Base-by-base conservation (phyloP, 306 rosid species). In the Acacia confusa region DNA sequence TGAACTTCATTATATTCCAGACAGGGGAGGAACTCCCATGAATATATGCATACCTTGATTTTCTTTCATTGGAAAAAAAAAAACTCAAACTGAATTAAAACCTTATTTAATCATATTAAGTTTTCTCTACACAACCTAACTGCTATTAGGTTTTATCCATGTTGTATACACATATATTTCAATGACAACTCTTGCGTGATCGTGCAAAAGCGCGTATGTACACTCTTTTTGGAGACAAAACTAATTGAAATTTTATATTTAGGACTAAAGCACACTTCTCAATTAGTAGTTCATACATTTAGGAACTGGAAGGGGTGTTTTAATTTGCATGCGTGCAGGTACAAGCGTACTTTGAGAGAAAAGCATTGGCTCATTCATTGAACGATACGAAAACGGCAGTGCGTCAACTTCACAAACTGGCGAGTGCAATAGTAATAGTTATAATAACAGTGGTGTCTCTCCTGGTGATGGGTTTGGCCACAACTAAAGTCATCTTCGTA, bases 361-460 rank as follows among this genome's bases (percentile, higher is more conserved):
- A 78, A 53, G 55, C 82, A 9, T 70, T 78, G 14, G 82, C 76
- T 15, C 70, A 69, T 68, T 78, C 82, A 1, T 68, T 78, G 76
- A 78, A 69, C 58, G 82, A 78, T 19, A 78, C 82, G 1, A 78
- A 78, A 66, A 78, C 82, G 6, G 82, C 82, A 4, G 82, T 78
- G 1, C 82, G 71, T 11, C 82, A 78, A 25, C 76, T 78, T 2
- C 82, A 78, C 30, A 78, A 69, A 30, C 17, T 78, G 22, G 82
- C 76, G 28, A 78, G 82, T 55, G 74, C 70, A 10, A 6, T 68
- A 22, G 82, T 78, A 6, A 14, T 55, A 4, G 82, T 78, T 4
- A 40, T 69, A 22, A 78, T 78, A 22, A n/a, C 61, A 4, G 82
- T 68, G 70, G 32, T 53, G 19, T 68, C 74, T 20, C 69, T 78